Conservation (phyloP, 768 basidiomycete species). For the Tephrocybe sp. region DNA sequence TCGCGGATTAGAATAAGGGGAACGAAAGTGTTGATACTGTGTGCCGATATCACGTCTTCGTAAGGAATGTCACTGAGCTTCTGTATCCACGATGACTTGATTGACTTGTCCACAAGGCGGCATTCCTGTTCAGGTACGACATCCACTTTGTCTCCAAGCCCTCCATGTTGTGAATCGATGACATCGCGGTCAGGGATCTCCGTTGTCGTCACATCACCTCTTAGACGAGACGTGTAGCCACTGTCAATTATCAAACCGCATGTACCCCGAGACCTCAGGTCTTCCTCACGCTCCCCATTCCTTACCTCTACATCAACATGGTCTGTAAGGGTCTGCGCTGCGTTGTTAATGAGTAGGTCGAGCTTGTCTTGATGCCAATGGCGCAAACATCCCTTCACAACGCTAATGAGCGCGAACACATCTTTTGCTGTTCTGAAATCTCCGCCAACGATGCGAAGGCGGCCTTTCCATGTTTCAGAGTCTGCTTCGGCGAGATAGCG, state of each 20-base stretch:
- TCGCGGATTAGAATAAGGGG: constrained; percentile 37
- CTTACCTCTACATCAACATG: constrained; percentile 24
- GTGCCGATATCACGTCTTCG: constrained; percentile 35
- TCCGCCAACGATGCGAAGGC: constrained; percentile 30
- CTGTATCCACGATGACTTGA: constrained; percentile 32
- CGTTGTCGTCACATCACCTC: constrained; percentile 16
- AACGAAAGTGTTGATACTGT: constrained; percentile 36
- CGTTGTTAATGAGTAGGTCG: constrained; percentile 34
- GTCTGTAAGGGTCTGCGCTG: constrained; percentile 35
- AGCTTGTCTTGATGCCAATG: constrained; percentile 22
- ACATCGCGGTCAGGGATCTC: neutral
- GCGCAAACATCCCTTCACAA: constrained; percentile 21
- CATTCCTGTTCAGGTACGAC: neutral
- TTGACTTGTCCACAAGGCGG: constrained; percentile 7
- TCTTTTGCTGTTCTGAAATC: constrained; percentile 35
- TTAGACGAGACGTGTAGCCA: constrained; percentile 19
- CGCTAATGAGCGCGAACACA: constrained; percentile 28
- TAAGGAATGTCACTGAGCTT: constrained; percentile 33
- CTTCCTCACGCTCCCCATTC: constrained; percentile 24
- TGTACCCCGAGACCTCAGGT: constrained; percentile 7
- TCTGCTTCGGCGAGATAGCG: constrained; percentile 29
- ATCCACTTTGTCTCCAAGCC: neutral
- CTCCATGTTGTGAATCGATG: neutral
- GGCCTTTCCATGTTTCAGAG: constrained; percentile 22
- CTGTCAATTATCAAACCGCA: constrained; percentile 10